Conservation (phyloP, 2,329 filamentous ascomycete genomes). For the Arthrobotrys entomopaga region DNA sequence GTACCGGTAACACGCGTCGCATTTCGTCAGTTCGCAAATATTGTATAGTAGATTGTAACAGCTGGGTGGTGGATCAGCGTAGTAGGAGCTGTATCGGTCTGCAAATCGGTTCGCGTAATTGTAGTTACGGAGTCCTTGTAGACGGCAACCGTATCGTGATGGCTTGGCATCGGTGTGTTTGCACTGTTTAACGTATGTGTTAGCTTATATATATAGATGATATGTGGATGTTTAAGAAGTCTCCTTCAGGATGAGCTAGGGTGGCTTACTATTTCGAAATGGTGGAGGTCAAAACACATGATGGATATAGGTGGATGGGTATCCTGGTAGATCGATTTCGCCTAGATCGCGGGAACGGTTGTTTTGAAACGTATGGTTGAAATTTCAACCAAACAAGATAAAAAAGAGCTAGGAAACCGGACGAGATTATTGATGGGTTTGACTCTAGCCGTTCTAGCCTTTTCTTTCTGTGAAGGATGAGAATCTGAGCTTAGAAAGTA, state of each 20-base stretch:
- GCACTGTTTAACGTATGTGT: slow-evolving; percentile 20
- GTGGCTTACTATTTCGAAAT: slow-evolving; percentile 11
- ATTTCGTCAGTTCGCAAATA: not conserved
- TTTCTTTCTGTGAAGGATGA: too few species aligned
- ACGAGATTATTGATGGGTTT: too few species aligned
- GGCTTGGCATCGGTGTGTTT: slow-evolving; percentile 31
- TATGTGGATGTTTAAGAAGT: not conserved
- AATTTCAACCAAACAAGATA: too few species aligned
- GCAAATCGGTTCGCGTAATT: slow-evolving; percentile 10
- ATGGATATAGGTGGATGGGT: not conserved
- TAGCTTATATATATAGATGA: not conserved
- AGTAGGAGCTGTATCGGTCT: slow-evolving; percentile 37
- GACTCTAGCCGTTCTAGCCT: too few species aligned
- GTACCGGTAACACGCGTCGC: slow-evolving; percentile 34
- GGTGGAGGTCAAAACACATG: slow-evolving; percentile 26
- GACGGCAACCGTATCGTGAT: slow-evolving; percentile 22
- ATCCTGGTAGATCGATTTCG: not conserved
- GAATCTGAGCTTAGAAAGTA: too few species aligned
- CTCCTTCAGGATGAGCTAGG: too few species aligned
- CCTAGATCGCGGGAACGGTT: not conserved
- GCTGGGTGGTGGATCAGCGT: slow-evolving; percentile 20
- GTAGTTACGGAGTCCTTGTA: not conserved
- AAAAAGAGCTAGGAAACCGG: too few species aligned
- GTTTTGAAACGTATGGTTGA: too few species aligned
- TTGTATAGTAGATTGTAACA: slow-evolving; percentile 17